Base-by-base conservation (phyloP, 805 yeast genomes). In the Lipomyces japonicus region DNA sequence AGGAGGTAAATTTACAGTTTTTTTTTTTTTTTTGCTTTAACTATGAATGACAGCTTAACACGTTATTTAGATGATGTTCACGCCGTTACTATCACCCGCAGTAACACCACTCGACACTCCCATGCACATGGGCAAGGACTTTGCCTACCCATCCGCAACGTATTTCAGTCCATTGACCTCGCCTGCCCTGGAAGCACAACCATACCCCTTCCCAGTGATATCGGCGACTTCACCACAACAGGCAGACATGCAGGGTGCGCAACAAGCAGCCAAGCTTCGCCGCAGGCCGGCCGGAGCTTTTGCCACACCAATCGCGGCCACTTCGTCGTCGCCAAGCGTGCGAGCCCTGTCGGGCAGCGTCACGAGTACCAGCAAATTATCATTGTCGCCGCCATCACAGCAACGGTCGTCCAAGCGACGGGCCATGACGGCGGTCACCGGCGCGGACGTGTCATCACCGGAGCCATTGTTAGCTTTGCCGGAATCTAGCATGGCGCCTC, bases 1-100 rank as follows among this genome's bases (percentile, higher is more conserved):
- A 46, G 2, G 54, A 46, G 48, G 55, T 51, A 7, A 6, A 38
- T 31, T 26, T 28, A n/a, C 16, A 5, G 34, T 16, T 16, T 4
- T 12, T 6, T 16, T 6, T 28, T 16, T 4, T 23, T n/a, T 18
- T n/a, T 16, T 0, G 25, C 22, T 12, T 7, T 7, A 10, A 1
- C 19, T 12, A 28, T 16, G 18, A 16, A 4, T 6, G 3, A 14
- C 41, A 16, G n/a, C n/a, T n/a, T n/a, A n/a, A 4, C 4, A 22
- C 26, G 16, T 18, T 4, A 5, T 25, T 9, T 30, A 53, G 51
- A 47, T 47, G 51, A 41, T 54, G 48, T 85, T 82, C 66, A 85
- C 93, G 1, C 93, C 95, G 0, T 71, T 85, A 53, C 78, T 82
- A 1, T 82, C 90, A 1, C 95, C 95, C 0, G 82, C 85, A 7